Conservation (phyloP, 2,329 filamentous ascomycete species). For the Ceratocystis papillata region DNA sequence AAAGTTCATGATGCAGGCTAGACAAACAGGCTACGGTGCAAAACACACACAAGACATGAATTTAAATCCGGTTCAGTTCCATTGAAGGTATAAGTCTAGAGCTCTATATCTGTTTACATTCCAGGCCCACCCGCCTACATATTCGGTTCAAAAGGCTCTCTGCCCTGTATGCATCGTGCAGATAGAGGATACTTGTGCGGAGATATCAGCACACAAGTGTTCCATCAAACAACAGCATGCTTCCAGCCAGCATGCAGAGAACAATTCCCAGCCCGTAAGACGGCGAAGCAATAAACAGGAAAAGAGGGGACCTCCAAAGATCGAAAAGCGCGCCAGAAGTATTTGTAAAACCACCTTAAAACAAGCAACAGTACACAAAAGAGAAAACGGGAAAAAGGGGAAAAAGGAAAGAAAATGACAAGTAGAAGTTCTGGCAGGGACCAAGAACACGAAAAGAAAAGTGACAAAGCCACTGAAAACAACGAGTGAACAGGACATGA, state of each 20-base stretch:
- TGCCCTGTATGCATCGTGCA: slow-evolving; percentile 6
- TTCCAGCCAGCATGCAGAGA: slow-evolving; percentile 12
- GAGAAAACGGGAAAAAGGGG: not conserved
- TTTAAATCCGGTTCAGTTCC: not conserved
- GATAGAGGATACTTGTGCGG: not conserved
- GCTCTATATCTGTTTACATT: slow-evolving; percentile 12
- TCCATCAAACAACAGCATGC: not conserved
- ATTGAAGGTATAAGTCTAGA: slow-evolving; percentile 14
- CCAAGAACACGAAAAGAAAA: slow-evolving; percentile 15
- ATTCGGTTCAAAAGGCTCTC: slow-evolving; percentile 5
- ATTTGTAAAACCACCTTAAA: not conserved
- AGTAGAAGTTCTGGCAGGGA: not conserved
- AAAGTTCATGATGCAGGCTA: not conserved
- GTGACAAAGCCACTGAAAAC: slow-evolving; percentile 1
- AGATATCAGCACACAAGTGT: not conserved
- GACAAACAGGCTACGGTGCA: not conserved
- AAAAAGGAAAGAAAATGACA: not conserved
- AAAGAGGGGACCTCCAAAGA: slow-evolving; percentile 9
- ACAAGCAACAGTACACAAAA: slow-evolving; percentile 5
- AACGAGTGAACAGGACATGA: not conserved
- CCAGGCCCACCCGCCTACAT: not conserved
- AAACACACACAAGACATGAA: no score
- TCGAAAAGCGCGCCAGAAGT: not conserved
- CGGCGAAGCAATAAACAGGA: slow-evolving; percentile 12
- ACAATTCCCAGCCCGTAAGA: slow-evolving; percentile 8